These are phyloP conservation scores for Fallopia convolvulus DNA, from an alignment of 148 eudicot species.

Conservation along the genomic window DNA sequence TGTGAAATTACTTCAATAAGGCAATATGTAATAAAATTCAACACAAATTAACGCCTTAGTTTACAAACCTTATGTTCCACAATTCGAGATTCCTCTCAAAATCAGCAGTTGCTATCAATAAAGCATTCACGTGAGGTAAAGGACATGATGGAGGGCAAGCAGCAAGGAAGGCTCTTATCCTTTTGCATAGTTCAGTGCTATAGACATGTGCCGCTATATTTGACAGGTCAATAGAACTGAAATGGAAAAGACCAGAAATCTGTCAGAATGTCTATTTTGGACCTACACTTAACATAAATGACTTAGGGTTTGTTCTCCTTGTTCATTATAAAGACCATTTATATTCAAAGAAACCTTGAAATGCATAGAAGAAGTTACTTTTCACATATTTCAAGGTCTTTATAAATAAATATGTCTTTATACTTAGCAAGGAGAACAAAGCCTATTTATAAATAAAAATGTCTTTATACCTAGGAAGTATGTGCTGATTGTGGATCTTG, in stretches of 20 bases:
- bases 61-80: slow-evolving; percentile 71
- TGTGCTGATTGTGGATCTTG: slow-evolving; percentile 69
- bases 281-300: not conserved
- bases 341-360: no score
- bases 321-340: no score
- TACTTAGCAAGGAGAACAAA: no score
- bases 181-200: slow-evolving; percentile 57
- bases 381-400: no score
- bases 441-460: no score
- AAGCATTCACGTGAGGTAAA: slow-evolving; percentile 68
- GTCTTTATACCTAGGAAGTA: slow-evolving; percentile 63
- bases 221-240: slow-evolving; percentile 74
- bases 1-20: not conserved
- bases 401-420: no score
- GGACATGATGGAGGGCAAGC: slow-evolving; percentile 84
- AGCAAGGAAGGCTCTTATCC: slow-evolving; percentile 63
- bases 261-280: not conserved
- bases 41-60: not conserved
- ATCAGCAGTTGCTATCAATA: slow-evolving; percentile 62
- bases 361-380: no score
- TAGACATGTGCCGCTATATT: slow-evolving; percentile 67
- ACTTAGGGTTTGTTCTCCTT: not conserved
- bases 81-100: slow-evolving; percentile 68
- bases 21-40: not conserved
- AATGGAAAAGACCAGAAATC: slow-evolving; percentile 12